Evolutionary conservation across 345 rosid species (phyloP).

Genomic region (Salix suchowensis): DNA sequence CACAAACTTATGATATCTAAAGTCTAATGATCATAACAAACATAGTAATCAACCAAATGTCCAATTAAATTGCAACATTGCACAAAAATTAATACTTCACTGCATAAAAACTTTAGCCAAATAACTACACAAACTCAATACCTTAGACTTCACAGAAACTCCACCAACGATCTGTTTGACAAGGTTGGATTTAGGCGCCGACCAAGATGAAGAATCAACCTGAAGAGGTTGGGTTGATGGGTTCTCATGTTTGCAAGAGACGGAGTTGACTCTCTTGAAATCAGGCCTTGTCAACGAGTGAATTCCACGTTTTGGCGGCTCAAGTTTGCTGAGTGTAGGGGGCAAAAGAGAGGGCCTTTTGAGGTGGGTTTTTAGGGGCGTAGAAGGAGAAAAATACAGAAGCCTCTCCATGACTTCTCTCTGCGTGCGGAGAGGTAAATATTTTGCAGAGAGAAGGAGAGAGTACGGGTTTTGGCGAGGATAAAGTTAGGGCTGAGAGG

Average conservation of each 20-base stretch:
- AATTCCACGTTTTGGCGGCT: slow-evolving; percentile 31
- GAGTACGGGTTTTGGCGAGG: slow-evolving; percentile 9
- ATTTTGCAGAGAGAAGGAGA: slow-evolving; percentile 8
- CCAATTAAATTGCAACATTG: not conserved
- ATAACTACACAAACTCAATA: slow-evolving; percentile 14
- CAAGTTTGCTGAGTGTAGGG: slow-evolving; percentile 38
- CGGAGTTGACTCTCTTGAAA: slow-evolving; percentile 39
- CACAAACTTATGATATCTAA: not conserved
- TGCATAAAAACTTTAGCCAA: not conserved
- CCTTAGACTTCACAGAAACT: slow-evolving; percentile 49
- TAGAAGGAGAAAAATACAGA: slow-evolving; percentile 58
- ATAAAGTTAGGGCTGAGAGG: slow-evolving; percentile 26
- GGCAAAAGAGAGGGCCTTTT: slow-evolving; percentile 31
- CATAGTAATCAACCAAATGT: not conserved
- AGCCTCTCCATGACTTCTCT: slow-evolving; percentile 85
- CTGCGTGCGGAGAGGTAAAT: not conserved
- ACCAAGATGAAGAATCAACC: slow-evolving; percentile 26
- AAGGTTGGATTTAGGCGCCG: slow-evolving; percentile 25
- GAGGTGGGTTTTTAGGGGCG: slow-evolving; percentile 31
- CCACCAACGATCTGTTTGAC: slow-evolving; percentile 30
- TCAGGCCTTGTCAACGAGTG: slow-evolving; percentile 23
- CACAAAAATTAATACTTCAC: not conserved
- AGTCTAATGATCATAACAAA: not conserved
- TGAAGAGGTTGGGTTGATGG: slow-evolving; percentile 24
- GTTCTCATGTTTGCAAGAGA: slow-evolving; percentile 35